Evolutionary conservation across 192 early-diverging fungal species (phyloP), one percentile per base, ranked within the genome.

Genomic region (Coemansia sp.): DNA sequence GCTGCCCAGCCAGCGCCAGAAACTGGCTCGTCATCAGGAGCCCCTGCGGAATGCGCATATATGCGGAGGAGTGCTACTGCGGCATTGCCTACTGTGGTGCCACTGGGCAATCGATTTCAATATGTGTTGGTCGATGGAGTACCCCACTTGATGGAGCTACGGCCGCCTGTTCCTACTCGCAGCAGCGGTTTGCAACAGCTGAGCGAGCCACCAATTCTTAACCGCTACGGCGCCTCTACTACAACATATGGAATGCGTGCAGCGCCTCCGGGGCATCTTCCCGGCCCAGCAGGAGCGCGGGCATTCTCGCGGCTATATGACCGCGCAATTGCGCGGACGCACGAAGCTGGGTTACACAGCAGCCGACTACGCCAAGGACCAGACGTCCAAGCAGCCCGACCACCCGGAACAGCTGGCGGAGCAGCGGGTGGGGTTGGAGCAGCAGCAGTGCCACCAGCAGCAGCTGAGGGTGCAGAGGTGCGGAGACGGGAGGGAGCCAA

Each of bases 91-190:
- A 16, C 38, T 10, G 52, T 63, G 28, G 62, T 63, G 24, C 78
- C 71, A 25, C 68, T 81, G 22, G 64, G 78, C 25, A 68, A 49
- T 47, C 54, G 44, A 34, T 81, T 81, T 27, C 78, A 81, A 60
- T 81, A 81, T 32, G 69, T 81, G 59, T 59, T 81, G n/a, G 65
- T 75, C 4, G 67, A 75, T 28, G 73, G 73, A 18, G 31, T 60
- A 58, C 78, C 73, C 14, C 71, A 74, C 51, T 32, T 74, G 54
- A 71, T 60, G 58, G 68, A 74, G 53, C 34, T 64, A 0, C 58
- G 22, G 34, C 32, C 44, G 18, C 62, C 27, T 10, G 24, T 27
- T 7, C 4, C 23, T 10, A 27, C 19, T 26, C 49, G 21, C 47
- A 48, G 18, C 21, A 38, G 47, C 41, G n/a, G 9, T 14, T 1